These are phyloP conservation scores for Ceratorhiza oryzae-sativae DNA, from an alignment of 1,284 basidiomycete genomes.

Conservation along the genomic window DNA sequence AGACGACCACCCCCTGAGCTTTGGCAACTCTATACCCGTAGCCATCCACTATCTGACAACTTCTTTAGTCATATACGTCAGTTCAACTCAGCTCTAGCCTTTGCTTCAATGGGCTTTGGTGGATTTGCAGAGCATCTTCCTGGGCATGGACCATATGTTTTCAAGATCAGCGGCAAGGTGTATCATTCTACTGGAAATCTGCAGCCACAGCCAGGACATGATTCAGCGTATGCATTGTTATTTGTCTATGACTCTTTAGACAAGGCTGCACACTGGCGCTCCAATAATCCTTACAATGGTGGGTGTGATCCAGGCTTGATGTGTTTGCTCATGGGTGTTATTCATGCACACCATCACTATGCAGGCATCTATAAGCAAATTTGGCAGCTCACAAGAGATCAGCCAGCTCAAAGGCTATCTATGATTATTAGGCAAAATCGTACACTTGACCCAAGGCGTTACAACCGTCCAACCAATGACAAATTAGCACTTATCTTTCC, in stretches of 20 bases:
- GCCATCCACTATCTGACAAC: neutral
- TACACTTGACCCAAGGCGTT: slow-evolving; percentile 48
- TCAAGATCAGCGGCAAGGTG: slow-evolving; percentile 53
- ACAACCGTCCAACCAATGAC: slow-evolving; percentile 53
- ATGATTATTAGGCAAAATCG: slow-evolving; percentile 16
- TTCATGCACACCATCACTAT: slow-evolving; percentile 49
- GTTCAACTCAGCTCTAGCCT: slow-evolving; percentile 29
- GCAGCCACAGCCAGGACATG: slow-evolving; percentile 44
- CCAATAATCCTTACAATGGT: slow-evolving; percentile 45
- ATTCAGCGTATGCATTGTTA: slow-evolving; percentile 51
- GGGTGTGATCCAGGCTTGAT: slow-evolving; percentile 47
- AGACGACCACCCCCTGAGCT: neutral
- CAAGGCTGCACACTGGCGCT: slow-evolving; percentile 46
- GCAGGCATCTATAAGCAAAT: slow-evolving; percentile 49
- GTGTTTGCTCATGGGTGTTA: slow-evolving; percentile 47
- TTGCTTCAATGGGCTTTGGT: slow-evolving; percentile 17
- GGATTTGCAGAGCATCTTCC: neutral
- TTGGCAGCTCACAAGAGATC: slow-evolving; percentile 47
- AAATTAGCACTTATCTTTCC: slow-evolving; percentile 55
- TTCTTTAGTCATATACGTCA: slow-evolving; percentile 27
- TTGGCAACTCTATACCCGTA: neutral
- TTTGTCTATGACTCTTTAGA: slow-evolving; percentile 52
- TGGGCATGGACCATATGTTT: slow-evolving; percentile 50
- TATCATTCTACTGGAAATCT: slow-evolving; percentile 52
- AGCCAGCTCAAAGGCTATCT: neutral